phyloP scores from a whole-genome alignment of 139 green algal species.

The Volvox reticuliferus region DNA sequence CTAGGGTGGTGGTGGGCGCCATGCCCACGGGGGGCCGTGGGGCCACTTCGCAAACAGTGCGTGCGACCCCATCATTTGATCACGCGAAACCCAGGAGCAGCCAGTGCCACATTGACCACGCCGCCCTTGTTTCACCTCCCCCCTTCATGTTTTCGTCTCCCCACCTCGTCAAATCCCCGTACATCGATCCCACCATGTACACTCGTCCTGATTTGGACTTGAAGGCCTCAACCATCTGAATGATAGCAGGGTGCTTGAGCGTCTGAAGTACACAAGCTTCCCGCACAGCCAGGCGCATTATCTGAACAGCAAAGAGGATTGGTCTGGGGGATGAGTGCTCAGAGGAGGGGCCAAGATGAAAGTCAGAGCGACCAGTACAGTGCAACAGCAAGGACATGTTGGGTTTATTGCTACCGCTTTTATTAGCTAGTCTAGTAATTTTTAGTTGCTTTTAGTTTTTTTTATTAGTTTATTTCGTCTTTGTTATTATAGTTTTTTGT shows the following conservation, averaged over 20 bases:
- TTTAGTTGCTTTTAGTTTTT: too few relatives aligned
- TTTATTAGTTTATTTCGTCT: too few relatives aligned
- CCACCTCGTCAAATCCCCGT: too few relatives aligned
- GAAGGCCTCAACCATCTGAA: constrained; percentile 57
- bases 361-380: too few relatives aligned
- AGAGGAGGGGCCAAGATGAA: too few relatives aligned
- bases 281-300: constrained; percentile 53
- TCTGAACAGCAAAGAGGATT: constrained; percentile 17
- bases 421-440: too few relatives aligned
- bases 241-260: constrained; percentile 50
- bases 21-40: neutral
- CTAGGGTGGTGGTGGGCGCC: neutral
- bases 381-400: too few relatives aligned
- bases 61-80: neutral
- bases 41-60: neutral
- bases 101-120: neutral
- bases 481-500: too few relatives aligned
- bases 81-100: neutral
- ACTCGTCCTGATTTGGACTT: constrained; percentile 52
- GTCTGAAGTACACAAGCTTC: constrained; percentile 48
- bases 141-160: too few relatives aligned
- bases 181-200: constrained; percentile 48
- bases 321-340: too few relatives aligned
- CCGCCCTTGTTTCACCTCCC: neutral
- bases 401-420: too few relatives aligned